Evolutionary conservation across 148 eudicot species (phyloP).

Genomic region (Chenopodium quinoa): DNA sequence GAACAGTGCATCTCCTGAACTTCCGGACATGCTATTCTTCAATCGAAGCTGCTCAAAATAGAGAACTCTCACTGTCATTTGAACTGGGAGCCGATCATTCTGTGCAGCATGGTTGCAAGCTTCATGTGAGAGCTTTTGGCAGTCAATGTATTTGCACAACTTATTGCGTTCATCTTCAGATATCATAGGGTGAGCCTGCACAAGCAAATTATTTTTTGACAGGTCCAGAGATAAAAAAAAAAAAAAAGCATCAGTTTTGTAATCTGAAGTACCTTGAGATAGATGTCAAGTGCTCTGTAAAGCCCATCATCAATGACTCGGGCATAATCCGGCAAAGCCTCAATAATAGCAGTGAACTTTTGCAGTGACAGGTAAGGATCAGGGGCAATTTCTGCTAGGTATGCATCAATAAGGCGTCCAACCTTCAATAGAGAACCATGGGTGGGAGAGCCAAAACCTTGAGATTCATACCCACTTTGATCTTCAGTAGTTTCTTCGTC

Average conservation of each 20-base stretch:
- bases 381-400: conserved; percentile 68
- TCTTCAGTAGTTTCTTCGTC: conserved; percentile 44
- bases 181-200: conserved; percentile 60
- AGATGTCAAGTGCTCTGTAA: conserved; percentile 68
- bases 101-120: conserved; percentile 82
- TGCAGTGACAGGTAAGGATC: conserved; percentile 55
- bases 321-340: conserved; percentile 64
- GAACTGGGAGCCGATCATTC: conserved; percentile 68
- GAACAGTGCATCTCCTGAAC: conserved; percentile 47
- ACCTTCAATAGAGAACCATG: conserved; percentile 60
- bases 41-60: conserved; percentile 63
- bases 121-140: conserved; percentile 75
- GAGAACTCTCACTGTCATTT: conserved; percentile 61
- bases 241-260: not conserved
- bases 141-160: conserved; percentile 61
- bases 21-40: conserved; percentile 46
- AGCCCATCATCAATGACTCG: conserved; percentile 80
- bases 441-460: conserved; percentile 50
- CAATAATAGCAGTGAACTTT: conserved; percentile 52
- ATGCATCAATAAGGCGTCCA: conserved; percentile 59
- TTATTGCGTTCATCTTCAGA: conserved; percentile 47
- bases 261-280: conserved; percentile 45
- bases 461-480: conserved; percentile 59
- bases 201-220: not conserved
- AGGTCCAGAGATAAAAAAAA: not conserved